These are phyloP conservation scores for Westerdykella aurantiaca DNA, from an alignment of 2,329 filamentous ascomycete species.

Conservation along the genomic window DNA sequence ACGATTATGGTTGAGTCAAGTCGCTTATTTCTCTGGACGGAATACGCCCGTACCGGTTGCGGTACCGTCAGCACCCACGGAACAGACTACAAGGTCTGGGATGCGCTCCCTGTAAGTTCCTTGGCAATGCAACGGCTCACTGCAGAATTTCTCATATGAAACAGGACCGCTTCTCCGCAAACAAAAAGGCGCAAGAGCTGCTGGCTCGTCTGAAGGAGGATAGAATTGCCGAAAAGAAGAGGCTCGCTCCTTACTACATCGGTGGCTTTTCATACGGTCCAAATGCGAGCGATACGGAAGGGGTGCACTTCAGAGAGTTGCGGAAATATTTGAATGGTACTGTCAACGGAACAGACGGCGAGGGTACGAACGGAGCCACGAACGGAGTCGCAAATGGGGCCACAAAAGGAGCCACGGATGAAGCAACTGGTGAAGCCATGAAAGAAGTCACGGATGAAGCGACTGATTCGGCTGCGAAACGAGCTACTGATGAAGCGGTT, in stretches of 20 bases:
- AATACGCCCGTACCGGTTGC: constrained; percentile 33
- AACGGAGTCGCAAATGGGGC: constrained; percentile 5
- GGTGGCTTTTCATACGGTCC: constrained; percentile 30
- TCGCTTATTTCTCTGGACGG: constrained; percentile 36
- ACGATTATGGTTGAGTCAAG: constrained; percentile 38
- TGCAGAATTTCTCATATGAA: background rate
- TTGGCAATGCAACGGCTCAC: background rate
- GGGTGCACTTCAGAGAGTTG: constrained; percentile 27
- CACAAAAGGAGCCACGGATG: constrained; percentile 6
- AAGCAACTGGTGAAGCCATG: constrained; percentile 4
- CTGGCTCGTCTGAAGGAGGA: constrained; percentile 27
- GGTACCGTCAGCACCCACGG: constrained; percentile 32
- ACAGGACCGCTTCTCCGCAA: constrained; percentile 34
- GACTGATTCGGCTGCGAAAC: constrained; percentile 3
- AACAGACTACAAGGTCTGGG: constrained; percentile 37
- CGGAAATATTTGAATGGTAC: constrained; percentile 16
- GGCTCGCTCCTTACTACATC: constrained; percentile 33
- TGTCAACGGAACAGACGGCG: background rate
- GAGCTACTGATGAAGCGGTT: background rate
- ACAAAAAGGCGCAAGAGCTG: constrained; percentile 31
- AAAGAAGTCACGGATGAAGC: background rate
- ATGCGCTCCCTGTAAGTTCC: constrained; percentile 28
- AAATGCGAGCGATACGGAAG: constrained; percentile 23
- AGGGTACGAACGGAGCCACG: background rate
- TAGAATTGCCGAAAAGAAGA: constrained; percentile 26